Evolutionary conservation across 441 rosid species (phyloP).

Genomic region (Kokia cookei): DNA sequence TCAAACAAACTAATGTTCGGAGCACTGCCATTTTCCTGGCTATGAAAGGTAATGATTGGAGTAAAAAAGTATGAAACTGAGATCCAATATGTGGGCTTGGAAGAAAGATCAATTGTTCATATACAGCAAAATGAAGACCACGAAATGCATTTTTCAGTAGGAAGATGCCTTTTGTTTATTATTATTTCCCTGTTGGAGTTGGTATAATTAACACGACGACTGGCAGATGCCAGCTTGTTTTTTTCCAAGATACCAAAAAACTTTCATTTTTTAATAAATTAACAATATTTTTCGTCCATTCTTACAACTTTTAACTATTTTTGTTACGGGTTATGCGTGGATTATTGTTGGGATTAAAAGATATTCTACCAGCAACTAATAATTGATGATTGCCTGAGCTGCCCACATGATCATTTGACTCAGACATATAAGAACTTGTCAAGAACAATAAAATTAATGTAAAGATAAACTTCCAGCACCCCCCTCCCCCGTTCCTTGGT

Average conservation of each 20-base stretch:
- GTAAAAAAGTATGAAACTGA: not conserved
- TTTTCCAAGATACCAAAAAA: not conserved
- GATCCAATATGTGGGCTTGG: not conserved
- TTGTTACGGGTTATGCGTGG: not conserved
- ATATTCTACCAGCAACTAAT: not conserved
- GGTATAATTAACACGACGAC: not conserved
- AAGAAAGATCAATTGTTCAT: not conserved
- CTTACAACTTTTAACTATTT: not conserved
- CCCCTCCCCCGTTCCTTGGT: too few relatives aligned
- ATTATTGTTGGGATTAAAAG: not conserved
- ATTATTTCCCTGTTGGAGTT: not conserved
- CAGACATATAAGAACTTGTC: not conserved
- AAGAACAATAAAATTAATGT: not conserved
- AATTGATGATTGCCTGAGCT: not conserved
- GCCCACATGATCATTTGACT: not conserved
- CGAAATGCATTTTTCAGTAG: not conserved
- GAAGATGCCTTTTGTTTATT: not conserved
- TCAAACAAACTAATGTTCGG: slow-evolving; percentile 18
- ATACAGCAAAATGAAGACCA: not conserved
- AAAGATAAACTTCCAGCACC: not conserved
- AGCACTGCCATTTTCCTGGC: slow-evolving; percentile 26
- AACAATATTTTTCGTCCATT: not conserved
- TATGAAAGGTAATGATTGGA: not conserved
- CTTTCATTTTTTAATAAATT: not conserved
- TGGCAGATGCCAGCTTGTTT: slow-evolving; percentile 1